These are phyloP conservation scores for Aspergillus fumigatus DNA, from an alignment of 2,329 filamentous ascomycete genomes.

Conservation along the genomic window DNA sequence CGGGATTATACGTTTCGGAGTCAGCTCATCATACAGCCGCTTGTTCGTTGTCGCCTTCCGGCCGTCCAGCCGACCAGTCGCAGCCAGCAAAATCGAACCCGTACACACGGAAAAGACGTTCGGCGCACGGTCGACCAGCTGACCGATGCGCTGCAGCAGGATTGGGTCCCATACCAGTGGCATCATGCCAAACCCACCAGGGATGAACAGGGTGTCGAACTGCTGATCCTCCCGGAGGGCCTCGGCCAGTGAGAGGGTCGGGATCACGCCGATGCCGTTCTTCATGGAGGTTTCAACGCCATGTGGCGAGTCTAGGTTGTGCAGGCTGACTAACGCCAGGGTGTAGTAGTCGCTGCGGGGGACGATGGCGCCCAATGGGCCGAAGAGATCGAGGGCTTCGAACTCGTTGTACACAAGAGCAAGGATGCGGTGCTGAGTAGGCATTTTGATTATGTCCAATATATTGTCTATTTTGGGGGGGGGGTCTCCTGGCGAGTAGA, in stretches of 20 bases:
- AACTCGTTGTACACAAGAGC: conserved; percentile 39
- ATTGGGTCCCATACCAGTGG: conserved; percentile 12
- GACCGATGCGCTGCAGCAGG: conserved; percentile 20
- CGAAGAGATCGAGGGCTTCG: conserved; percentile 41
- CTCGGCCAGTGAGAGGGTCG: conserved; percentile 53
- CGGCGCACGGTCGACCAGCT: conserved; percentile 42
- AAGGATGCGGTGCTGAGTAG: background rate
- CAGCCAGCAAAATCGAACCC: conserved; percentile 55
- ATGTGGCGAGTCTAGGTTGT: conserved; percentile 28
- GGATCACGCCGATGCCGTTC: conserved; percentile 31
- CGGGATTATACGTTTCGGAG: background rate
- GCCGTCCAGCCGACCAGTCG: conserved; percentile 57
- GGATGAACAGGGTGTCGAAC: conserved; percentile 62
- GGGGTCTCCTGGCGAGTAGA: too few relatives aligned
- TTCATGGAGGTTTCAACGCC: conserved; percentile 21
- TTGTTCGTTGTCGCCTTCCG: conserved; percentile 65
- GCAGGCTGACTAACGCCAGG: conserved; percentile 25
- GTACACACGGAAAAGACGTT: conserved; percentile 62
- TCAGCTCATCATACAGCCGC: conserved; percentile 9
- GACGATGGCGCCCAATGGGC: conserved; percentile 43
- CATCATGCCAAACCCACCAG: conserved; percentile 53
- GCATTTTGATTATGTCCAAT: background rate
- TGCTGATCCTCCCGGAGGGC: conserved; percentile 46
- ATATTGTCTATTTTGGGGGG: too few relatives aligned
- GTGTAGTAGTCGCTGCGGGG: conserved; percentile 17